Evolutionary conservation across 208 protist genomes (phyloP).

Genomic region (Sergeia podlipaevii): DNA sequence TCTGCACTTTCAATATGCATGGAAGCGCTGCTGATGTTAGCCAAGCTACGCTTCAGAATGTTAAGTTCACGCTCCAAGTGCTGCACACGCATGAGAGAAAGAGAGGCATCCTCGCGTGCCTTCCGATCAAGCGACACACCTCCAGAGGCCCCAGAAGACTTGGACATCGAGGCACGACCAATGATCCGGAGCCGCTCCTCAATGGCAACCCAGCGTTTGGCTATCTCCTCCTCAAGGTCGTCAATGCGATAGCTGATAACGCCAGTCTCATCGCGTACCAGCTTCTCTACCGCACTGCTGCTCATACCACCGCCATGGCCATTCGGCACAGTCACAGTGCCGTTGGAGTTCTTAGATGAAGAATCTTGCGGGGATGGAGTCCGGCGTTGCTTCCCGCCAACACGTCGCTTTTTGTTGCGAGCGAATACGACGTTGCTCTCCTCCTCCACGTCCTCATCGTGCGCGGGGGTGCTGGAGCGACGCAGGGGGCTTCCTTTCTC

Average conservation of each 20-base stretch:
- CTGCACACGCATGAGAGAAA: slow-evolving; percentile 82
- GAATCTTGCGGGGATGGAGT: too few relatives aligned
- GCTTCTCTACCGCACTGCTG: slow-evolving; percentile 19
- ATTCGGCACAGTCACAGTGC: too few relatives aligned
- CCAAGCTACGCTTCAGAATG: slow-evolving; percentile 34
- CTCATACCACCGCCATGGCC: background rate
- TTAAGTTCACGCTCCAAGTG: slow-evolving; percentile 70
- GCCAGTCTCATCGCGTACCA: slow-evolving; percentile 46
- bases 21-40: background rate
- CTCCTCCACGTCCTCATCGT: too few relatives aligned
- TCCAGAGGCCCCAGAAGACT: background rate
- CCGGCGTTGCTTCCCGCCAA: too few relatives aligned
- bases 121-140: slow-evolving; percentile 65
- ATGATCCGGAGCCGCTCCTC: slow-evolving; percentile 87
- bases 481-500: too few relatives aligned
- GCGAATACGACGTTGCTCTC: too few relatives aligned
- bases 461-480: too few relatives aligned
- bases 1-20: background rate
- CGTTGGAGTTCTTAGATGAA: too few relatives aligned
- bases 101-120: slow-evolving; percentile 77
- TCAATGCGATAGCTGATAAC: slow-evolving; percentile 41
- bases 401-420: too few relatives aligned
- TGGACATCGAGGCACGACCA: slow-evolving; percentile 56
- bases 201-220: slow-evolving; percentile 66
- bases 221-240: slow-evolving; percentile 77